These are phyloP conservation scores for Pichia manshurica DNA, from an alignment of 805 yeast genomes.

Conservation along the genomic window DNA sequence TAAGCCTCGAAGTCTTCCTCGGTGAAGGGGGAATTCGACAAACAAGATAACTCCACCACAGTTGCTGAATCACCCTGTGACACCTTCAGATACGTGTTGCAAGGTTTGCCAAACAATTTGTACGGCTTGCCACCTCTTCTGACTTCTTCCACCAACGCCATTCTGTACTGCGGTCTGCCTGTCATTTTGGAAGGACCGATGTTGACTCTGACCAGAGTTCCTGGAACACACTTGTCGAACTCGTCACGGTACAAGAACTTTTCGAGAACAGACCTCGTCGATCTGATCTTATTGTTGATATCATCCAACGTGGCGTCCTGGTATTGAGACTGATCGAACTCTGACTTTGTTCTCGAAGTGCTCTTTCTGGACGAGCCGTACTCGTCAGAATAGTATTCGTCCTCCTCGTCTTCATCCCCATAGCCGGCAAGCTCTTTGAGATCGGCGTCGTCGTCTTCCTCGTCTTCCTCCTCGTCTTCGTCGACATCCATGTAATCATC, in stretches of 20 bases:
- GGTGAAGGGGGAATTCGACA: slow-evolving; percentile 72
- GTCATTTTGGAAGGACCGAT: slow-evolving; percentile 64
- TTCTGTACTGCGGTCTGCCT: slow-evolving; percentile 64
- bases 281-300: slow-evolving; percentile 56
- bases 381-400: slow-evolving; percentile 24
- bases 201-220: slow-evolving; percentile 78
- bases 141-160: slow-evolving; percentile 74
- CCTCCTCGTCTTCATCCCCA: slow-evolving; percentile 32
- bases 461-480: slow-evolving; percentile 29
- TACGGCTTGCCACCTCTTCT: slow-evolving; percentile 36
- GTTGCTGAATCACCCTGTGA: slow-evolving; percentile 78
- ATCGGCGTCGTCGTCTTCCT: slow-evolving; percentile 31
- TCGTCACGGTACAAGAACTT: slow-evolving; percentile 79
- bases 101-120: slow-evolving; percentile 36
- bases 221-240: slow-evolving; percentile 62
- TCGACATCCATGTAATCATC: slow-evolving; percentile 22
- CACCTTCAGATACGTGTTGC: slow-evolving; percentile 56
- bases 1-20: slow-evolving; percentile 71
- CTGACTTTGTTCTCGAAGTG: slow-evolving; percentile 29
- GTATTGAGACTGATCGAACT: slow-evolving; percentile 34
- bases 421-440: slow-evolving; percentile 34
- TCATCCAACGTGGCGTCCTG: slow-evolving; percentile 53
- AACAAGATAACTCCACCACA: slow-evolving; percentile 67
- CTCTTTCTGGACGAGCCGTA: slow-evolving; percentile 11
- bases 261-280: slow-evolving; percentile 72